phyloP scores from a whole-genome alignment of 352 stramenopile genomes.

The Globisporangium cylindrosporum region DNA sequence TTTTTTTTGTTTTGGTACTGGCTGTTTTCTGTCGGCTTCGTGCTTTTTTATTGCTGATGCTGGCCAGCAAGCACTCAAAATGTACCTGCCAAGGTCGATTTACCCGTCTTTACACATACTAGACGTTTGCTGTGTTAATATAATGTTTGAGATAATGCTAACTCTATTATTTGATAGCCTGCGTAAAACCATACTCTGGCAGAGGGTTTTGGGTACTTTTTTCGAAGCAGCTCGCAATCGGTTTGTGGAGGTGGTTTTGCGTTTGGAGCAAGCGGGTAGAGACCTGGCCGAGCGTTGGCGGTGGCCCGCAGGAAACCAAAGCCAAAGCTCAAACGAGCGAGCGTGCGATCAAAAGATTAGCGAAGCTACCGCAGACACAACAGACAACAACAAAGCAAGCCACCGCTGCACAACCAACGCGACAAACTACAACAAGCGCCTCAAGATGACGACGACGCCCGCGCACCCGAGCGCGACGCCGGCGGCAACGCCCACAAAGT shows the following conservation, averaged over 20 bases:
- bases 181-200: background rate
- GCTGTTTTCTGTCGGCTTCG: constrained; percentile 16
- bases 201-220: constrained; percentile 9
- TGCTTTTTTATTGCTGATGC: constrained; percentile 11
- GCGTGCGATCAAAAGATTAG: constrained; percentile 21
- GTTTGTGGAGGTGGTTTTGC: background rate
- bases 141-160: background rate
- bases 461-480: constrained; percentile 12
- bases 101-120: background rate
- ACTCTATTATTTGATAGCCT: background rate
- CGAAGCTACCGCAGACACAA: constrained; percentile 19
- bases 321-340: background rate
- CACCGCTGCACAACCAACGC: background rate
- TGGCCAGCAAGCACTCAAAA: background rate
- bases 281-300: constrained; percentile 13
- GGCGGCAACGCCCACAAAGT: constrained; percentile 4
- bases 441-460: constrained; percentile 14
- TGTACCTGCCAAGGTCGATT: background rate
- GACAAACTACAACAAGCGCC: background rate
- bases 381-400: background rate
- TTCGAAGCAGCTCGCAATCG: constrained; percentile 10
- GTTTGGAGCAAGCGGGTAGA: constrained; percentile 4
- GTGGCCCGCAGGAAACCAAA: constrained; percentile 15
- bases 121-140: background rate
- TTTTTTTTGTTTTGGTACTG: background rate